Evolutionary conservation across 2,329 filamentous ascomycete genomes (phyloP), one percentile per base, ranked within the genome.

Genomic region (Neocatenulostroma microsporum): DNA sequence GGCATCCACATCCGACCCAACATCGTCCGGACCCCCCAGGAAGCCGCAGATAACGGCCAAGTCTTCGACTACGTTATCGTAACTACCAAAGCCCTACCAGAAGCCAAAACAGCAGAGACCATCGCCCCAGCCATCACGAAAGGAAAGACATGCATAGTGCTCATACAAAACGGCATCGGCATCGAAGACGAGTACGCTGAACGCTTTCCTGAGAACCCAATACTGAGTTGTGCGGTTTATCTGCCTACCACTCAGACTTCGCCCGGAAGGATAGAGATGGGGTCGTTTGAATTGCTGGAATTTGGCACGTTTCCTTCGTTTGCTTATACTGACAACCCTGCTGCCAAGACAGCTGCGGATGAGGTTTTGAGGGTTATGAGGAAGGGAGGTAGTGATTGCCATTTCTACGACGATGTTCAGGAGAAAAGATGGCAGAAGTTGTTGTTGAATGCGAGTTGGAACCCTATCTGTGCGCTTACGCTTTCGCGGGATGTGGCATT

Each of bases 141-240:
- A 1, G 50, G 53, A 8, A 45, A 60, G 31, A 78, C 74, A 0
- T 66, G 69, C 0, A 70, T 80, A 26, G 72, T 74, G 6, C 66
- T 80, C 1, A 66, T 78, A 12, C 76, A 80, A 42, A 80, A 80
- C 46, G 76, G 76, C 0, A 70, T 80, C 24, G 68, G 64, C 1
- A 77, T 78, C 41, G 76, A 80, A 49, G 64, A 71, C 8, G 68
- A 73, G 12, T 77, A 76, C 34, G 48, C 56, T 0, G 45, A 51
- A 0, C 54, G 57, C 0, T 80, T 73, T 44, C 73, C 73, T 0
- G 36, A 51, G 0, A 70, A 69, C 21, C 68, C 73, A 0, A 63
- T 80, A 15, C 49, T 80, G 5, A 75, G 70, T 27, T 70, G 68
- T 25, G 73, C 78, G 1, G 65, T 69, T 14, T 76, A 77, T 47